Evolutionary conservation across 108 stramenopile species (phyloP).

Genomic region (Cyclotella distinguenda): DNA sequence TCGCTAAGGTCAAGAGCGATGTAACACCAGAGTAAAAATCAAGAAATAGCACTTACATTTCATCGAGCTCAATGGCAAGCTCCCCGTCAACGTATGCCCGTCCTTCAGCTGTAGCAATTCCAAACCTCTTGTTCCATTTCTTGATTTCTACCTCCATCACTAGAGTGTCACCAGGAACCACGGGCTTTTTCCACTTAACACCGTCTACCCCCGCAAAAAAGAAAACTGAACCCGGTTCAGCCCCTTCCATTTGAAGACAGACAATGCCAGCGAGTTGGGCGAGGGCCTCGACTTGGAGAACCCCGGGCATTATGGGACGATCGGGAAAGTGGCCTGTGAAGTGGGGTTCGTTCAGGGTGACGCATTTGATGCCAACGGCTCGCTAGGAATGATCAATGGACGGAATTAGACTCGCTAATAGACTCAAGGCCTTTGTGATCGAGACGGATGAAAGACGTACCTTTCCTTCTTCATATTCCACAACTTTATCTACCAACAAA

Average conservation of each 20-base stretch:
- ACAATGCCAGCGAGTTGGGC: slow-evolving; percentile 96
- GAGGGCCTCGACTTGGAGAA: slow-evolving; percentile 96
- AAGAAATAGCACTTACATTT: slow-evolving; percentile 76
- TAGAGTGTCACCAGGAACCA: slow-evolving; percentile 93
- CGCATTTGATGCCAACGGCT: slow-evolving; percentile 94
- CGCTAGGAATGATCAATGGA: slow-evolving; percentile 22
- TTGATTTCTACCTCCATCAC: slow-evolving; percentile 96
- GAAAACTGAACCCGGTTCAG: slow-evolving; percentile 84
- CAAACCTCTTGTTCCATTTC: slow-evolving; percentile 86
- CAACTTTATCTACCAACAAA: slow-evolving; percentile 87
- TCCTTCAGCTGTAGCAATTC: slow-evolving; percentile 85
- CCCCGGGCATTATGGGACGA: slow-evolving; percentile 97
- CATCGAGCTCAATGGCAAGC: slow-evolving; percentile 76
- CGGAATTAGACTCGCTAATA: no score
- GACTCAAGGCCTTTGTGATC: background rate
- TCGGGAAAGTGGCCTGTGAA: slow-evolving; percentile 98
- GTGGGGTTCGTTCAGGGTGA: slow-evolving; percentile 96
- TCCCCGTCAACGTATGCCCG: slow-evolving; percentile 87
- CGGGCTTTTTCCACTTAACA: slow-evolving; percentile 98
- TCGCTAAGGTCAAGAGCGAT: background rate
- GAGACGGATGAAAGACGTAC: slow-evolving; percentile 6
- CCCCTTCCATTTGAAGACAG: slow-evolving; percentile 85
- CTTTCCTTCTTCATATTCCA: slow-evolving; percentile 92
- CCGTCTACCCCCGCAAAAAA: slow-evolving; percentile 97
- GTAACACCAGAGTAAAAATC: background rate